A percentile compares a stretch with the other conserved stretches of the same genome.
Evolutionary conservation across 2,329 filamentous ascomycete genomes (phyloP).

Genomic region (Cadophora gregata): DNA sequence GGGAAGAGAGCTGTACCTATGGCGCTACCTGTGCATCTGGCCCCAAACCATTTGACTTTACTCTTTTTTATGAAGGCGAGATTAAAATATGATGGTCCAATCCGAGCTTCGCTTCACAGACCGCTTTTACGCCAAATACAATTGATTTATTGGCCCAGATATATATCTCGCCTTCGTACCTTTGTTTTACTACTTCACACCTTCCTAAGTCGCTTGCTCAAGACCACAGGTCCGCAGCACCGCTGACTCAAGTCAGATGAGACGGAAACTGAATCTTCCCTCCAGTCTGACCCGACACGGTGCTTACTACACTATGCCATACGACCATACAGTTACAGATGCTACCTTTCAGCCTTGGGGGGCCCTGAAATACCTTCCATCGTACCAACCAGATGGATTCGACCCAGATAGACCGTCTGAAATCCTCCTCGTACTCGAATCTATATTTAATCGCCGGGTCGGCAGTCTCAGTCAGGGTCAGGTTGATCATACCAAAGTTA

Average conservation of each 20-base stretch:
- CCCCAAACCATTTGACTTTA: background rate
- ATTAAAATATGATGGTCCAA: no score
- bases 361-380: background rate
- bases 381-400: background rate
- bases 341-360: conserved; percentile 6
- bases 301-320: background rate
- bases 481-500: background rate
- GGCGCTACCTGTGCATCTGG: background rate
- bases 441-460: conserved; percentile 13
- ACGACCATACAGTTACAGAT: conserved; percentile 15
- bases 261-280: conserved; percentile 11
- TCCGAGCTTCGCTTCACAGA: no score
- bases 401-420: background rate
- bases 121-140: no score
- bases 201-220: background rate
- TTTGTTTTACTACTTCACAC: background rate
- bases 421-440: background rate
- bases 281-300: conserved; percentile 22
- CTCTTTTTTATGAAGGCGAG: no score
- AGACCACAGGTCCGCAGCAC: conserved; percentile 4
- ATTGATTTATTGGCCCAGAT: no score
- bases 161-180: background rate
- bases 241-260: conserved; percentile 23
- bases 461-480: conserved; percentile 4
- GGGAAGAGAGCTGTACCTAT: background rate